These are phyloP conservation scores for Candida alai DNA, from an alignment of 805 yeast species.

Conservation along the genomic window DNA sequence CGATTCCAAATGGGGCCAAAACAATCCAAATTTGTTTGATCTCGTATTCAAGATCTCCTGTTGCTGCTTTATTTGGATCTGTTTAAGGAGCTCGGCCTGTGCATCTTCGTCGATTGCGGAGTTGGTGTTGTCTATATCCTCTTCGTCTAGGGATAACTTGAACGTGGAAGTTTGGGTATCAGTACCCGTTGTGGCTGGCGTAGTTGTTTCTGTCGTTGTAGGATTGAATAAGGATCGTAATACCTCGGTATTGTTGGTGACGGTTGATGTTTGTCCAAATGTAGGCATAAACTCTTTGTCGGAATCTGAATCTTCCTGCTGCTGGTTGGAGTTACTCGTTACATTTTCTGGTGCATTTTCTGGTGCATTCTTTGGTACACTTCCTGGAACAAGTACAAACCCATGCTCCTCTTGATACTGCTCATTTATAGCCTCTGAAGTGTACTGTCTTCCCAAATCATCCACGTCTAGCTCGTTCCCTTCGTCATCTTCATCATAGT, in stretches of 20 bases:
- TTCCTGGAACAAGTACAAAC: constrained; percentile 8
- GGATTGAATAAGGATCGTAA: constrained; percentile 13
- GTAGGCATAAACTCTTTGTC: constrained; percentile 53
- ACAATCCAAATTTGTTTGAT: constrained; percentile 44
- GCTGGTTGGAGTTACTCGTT: constrained; percentile 2
- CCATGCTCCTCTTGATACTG: constrained; percentile 25
- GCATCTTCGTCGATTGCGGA: constrained; percentile 12
- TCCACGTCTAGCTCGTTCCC: constrained; percentile 39
- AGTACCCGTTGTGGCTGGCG: constrained; percentile 38
- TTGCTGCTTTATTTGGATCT: constrained; percentile 29
- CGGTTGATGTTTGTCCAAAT: constrained; percentile 33
- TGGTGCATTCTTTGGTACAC: neutral
- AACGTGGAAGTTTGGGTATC: constrained; percentile 40
- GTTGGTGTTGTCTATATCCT: constrained; percentile 23
- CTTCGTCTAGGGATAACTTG: constrained; percentile 40
- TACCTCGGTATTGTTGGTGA: constrained; percentile 25
- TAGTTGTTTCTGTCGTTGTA: neutral
- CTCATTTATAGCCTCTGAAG: constrained; percentile 27
- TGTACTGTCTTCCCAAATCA: constrained; percentile 17
- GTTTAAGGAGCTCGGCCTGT: constrained; percentile 23
- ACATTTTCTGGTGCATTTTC: too few relatives aligned
- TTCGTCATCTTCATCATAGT: constrained; percentile 38
- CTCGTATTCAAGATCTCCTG: constrained; percentile 22
- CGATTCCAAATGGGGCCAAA: constrained; percentile 80
- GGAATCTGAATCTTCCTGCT: constrained; percentile 7